Percentiles rank a stretch among this genome's conserved stretches.
These are phyloP conservation scores for Botryotinia globosa DNA, from an alignment of 2,329 filamentous ascomycete genomes.

Conservation along the genomic window DNA sequence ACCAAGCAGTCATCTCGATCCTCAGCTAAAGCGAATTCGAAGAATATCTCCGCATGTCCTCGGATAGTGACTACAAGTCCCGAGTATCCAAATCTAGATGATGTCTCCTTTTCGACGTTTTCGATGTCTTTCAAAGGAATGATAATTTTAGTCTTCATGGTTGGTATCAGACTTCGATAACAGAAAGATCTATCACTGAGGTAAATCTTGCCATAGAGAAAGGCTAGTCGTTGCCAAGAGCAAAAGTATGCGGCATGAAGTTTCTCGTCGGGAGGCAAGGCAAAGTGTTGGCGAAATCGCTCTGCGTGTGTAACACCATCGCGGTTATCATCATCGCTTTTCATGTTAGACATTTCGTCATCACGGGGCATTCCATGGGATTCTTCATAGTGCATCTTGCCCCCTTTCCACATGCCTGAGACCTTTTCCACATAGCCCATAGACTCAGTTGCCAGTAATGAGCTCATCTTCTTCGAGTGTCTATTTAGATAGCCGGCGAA, in stretches of 20 bases:
- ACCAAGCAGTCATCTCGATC: conserved; percentile 85
- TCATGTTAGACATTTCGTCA: conserved; percentile 48
- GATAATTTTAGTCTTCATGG: conserved; percentile 88
- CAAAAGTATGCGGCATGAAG: conserved; percentile 88
- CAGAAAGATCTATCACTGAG: conserved; percentile 85
- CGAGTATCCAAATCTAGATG: conserved; percentile 86
- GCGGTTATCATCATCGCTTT: conserved; percentile 54
- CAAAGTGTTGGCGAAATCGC: conserved; percentile 86
- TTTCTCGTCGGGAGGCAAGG: conserved; percentile 77
- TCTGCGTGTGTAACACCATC: conserved; percentile 67
- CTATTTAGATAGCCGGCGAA: conserved; percentile 80
- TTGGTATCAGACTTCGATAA: conserved; percentile 86
- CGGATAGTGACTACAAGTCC: conserved; percentile 90
- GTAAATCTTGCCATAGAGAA: conserved; percentile 95
- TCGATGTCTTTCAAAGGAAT: conserved; percentile 88
- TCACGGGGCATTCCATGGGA: conserved; percentile 51
- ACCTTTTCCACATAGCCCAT: conserved; percentile 98
- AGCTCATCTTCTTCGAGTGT: conserved; percentile 78
- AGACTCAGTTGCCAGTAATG: conserved; percentile 79
- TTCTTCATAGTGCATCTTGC: conserved; percentile 81
- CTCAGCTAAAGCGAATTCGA: conserved; percentile 79
- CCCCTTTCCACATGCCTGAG: conserved; percentile 94
- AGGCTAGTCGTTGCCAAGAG: conserved; percentile 84
- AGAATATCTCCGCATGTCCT: conserved; percentile 93
- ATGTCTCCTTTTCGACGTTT: conserved; percentile 91